phyloP scores from a whole-genome alignment of 2,329 filamentous ascomycete species.

The Phoma herbarum region DNA sequence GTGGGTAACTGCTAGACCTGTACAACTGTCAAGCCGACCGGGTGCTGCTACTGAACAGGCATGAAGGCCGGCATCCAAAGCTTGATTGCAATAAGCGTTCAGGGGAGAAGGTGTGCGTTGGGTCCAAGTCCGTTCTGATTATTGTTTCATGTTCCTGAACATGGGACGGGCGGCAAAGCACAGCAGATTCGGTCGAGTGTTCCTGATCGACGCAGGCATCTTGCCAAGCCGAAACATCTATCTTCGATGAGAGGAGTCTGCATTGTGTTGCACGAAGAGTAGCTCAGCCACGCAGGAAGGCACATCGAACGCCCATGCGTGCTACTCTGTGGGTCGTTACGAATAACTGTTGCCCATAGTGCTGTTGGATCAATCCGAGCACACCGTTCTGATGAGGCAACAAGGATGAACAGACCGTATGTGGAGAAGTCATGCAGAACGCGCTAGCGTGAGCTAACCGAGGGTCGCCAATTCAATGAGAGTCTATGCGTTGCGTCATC shows the following conservation, averaged over 20 bases:
- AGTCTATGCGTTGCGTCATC: slow-evolving; percentile 2
- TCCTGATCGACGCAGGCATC: slow-evolving; percentile 34
- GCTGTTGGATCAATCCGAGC: neutral
- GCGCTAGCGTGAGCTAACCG: neutral
- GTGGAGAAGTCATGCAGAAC: slow-evolving; percentile 8
- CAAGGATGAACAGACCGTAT: slow-evolving; percentile 5
- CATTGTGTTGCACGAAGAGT: neutral
- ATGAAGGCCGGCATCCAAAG: slow-evolving; percentile 21
- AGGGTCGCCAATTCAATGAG: neutral
- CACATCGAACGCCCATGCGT: neutral
- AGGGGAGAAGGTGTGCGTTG: slow-evolving; percentile 3
- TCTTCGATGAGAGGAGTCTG: slow-evolving; percentile 15
- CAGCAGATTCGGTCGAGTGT: slow-evolving; percentile 11
- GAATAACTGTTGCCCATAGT: neutral
- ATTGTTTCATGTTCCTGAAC: slow-evolving; percentile 25
- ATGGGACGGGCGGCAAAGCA: slow-evolving; percentile 18
- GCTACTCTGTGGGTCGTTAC: neutral
- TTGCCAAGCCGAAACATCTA: slow-evolving; percentile 23
- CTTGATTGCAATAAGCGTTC: slow-evolving; percentile 23
- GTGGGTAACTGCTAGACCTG: slow-evolving; percentile 13
- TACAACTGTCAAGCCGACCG: slow-evolving; percentile 22
- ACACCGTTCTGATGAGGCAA: neutral
- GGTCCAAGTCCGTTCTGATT: slow-evolving; percentile 17
- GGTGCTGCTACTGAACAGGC: slow-evolving; percentile 19
- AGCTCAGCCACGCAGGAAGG: neutral